A percentile compares a stretch with the other conserved stretches of the same genome.
Conservation (phyloP, 768 basidiomycete genomes). For the Auriscalpium orientale region DNA sequence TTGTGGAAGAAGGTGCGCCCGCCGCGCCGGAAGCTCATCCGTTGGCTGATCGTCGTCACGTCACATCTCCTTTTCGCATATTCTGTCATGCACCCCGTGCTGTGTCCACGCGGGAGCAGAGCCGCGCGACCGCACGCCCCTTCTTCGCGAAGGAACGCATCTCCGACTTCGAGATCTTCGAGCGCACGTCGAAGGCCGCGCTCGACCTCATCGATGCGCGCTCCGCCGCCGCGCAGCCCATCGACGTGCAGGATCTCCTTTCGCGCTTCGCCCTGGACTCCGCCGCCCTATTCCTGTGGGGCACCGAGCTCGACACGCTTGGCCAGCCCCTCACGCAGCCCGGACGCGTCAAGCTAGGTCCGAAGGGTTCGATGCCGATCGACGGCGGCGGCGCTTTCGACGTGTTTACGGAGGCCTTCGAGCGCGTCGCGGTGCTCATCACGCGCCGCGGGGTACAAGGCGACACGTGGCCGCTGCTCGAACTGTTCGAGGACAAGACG, state of each 20-base stretch:
- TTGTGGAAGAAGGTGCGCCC: slow-evolving; percentile 11
- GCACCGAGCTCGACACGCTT: slow-evolving; percentile 34
- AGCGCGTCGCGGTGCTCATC: slow-evolving; percentile 5
- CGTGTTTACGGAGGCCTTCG: slow-evolving; percentile 11
- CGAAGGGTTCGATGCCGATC: slow-evolving; percentile 10
- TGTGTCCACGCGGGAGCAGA: slow-evolving; percentile 19
- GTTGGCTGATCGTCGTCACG: too few species aligned
- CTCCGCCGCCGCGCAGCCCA: background rate
- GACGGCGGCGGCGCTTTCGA: slow-evolving; percentile 11
- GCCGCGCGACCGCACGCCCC: slow-evolving; percentile 29
- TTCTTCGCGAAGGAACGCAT: slow-evolving; percentile 30
- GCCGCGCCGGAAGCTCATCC: too few species aligned
- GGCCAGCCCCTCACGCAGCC: slow-evolving; percentile 31
- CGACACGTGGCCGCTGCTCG: slow-evolving; percentile 13
- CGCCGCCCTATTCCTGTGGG: slow-evolving; percentile 48
- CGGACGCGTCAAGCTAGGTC: slow-evolving; percentile 16
- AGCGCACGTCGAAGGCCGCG: slow-evolving; percentile 21
- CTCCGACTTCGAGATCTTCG: slow-evolving; percentile 28
- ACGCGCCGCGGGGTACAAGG: slow-evolving; percentile 11
- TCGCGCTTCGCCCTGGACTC: slow-evolving; percentile 45
- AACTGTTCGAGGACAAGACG: slow-evolving; percentile 14
- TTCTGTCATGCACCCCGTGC: background rate
- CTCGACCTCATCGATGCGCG: slow-evolving; percentile 11
- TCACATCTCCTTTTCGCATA: background rate
- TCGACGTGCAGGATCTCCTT: slow-evolving; percentile 31